phyloP scores from a whole-genome alignment of 768 basidiomycete species.

The Crepidotus variabilis region DNA sequence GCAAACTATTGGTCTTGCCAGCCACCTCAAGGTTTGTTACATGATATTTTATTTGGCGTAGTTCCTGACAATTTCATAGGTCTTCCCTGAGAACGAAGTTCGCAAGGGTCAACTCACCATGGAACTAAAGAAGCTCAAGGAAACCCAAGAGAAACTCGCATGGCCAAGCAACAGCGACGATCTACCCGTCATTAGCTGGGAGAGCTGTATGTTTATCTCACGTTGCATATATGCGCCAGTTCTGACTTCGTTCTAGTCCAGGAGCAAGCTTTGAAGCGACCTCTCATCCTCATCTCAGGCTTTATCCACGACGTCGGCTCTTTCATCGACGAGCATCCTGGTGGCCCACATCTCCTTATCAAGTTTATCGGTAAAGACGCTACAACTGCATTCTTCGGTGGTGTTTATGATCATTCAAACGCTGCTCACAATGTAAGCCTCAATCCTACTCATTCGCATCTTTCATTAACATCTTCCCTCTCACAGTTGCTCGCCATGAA shows the following conservation, averaged over 20 bases:
- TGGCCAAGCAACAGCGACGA: slow-evolving; percentile 81
- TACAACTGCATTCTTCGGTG: slow-evolving; percentile 91
- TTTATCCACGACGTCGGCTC: slow-evolving; percentile 88
- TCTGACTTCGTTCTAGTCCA: slow-evolving; percentile 50
- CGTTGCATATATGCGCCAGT: neutral
- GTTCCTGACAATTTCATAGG: slow-evolving; percentile 17
- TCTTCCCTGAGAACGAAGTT: slow-evolving; percentile 55
- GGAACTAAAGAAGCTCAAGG: slow-evolving; percentile 84
- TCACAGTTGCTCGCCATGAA: slow-evolving; percentile 51
- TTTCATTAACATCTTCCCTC: slow-evolving; percentile 80
- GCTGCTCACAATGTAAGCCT: slow-evolving; percentile 47
- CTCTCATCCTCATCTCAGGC: slow-evolving; percentile 82
- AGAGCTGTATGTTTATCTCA: slow-evolving; percentile 57
- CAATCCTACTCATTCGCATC: slow-evolving; percentile 20
- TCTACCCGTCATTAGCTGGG: slow-evolving; percentile 83
- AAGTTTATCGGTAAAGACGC: slow-evolving; percentile 89
- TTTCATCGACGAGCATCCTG: slow-evolving; percentile 90
- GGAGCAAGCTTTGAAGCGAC: slow-evolving; percentile 73
- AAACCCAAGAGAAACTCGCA: slow-evolving; percentile 66
- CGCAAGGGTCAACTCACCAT: slow-evolving; percentile 93
- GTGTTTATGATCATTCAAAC: slow-evolving; percentile 57
- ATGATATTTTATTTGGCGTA: neutral
- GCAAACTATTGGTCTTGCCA: slow-evolving; percentile 60
- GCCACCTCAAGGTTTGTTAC: slow-evolving; percentile 55
- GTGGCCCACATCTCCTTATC: slow-evolving; percentile 79